phyloP scores from a whole-genome alignment of 1,139 yeast species.

The Candida sanyaensis region DNA sequence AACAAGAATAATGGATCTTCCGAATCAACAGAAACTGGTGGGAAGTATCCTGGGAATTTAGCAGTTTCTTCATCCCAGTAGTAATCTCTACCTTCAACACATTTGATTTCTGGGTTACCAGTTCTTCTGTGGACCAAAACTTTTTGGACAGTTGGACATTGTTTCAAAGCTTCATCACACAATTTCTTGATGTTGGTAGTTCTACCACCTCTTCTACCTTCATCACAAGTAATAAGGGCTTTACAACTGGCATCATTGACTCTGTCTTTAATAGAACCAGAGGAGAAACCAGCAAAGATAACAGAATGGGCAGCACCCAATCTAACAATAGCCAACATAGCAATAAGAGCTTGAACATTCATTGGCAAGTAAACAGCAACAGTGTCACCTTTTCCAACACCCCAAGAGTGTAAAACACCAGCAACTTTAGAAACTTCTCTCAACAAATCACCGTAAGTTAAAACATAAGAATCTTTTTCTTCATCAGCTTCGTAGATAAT shows the following conservation, averaged over 20 bases:
- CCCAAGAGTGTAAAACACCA: constrained; percentile 62
- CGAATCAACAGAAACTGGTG: constrained; percentile 59
- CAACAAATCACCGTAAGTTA: constrained; percentile 72
- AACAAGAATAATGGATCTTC: constrained; percentile 67
- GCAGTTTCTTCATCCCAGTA: constrained; percentile 81
- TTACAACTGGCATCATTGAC: constrained; percentile 75
- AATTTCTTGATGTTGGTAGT: constrained; percentile 80
- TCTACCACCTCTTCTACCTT: constrained; percentile 81
- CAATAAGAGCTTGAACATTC: constrained; percentile 79
- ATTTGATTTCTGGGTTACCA: constrained; percentile 66
- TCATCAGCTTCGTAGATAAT: constrained; percentile 82
- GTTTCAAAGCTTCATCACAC: constrained; percentile 76
- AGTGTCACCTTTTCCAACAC: constrained; percentile 79
- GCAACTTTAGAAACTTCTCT: constrained; percentile 71
- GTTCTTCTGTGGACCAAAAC: constrained; percentile 77
- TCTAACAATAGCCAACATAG: constrained; percentile 73
- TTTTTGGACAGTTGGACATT: constrained; percentile 66
- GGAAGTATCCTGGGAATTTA: constrained; percentile 64
- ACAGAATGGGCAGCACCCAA: constrained; percentile 84
- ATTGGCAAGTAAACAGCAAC: constrained; percentile 86
- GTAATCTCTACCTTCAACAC: constrained; percentile 61
- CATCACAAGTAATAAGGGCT: constrained; percentile 77
- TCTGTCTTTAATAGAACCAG: constrained; percentile 75
- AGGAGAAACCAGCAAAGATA: constrained; percentile 83
- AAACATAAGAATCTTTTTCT: constrained; percentile 58